phyloP scores from a whole-genome alignment of 306 rosid genomes.

The Dalbergia cochinchinensis region DNA sequence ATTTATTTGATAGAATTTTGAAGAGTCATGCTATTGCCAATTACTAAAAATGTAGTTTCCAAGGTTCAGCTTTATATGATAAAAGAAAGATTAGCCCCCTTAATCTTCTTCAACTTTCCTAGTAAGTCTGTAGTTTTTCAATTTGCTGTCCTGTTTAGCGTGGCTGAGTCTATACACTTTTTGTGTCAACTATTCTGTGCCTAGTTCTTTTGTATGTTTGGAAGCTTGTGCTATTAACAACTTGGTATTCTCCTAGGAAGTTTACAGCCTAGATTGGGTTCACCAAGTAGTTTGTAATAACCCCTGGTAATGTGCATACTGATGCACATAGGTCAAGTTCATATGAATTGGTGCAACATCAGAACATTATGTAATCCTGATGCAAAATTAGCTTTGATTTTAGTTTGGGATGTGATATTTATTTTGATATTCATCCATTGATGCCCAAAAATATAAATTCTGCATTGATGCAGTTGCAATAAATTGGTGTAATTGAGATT shows the following conservation, averaged over 20 bases:
- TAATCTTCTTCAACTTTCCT: constrained; percentile 11
- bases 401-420: neutral
- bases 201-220: neutral
- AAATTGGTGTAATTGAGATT: constrained; percentile 26
- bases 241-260: neutral
- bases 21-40: neutral
- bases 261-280: neutral
- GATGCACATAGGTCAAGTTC: neutral
- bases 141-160: neutral
- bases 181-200: neutral
- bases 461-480: constrained; percentile 12
- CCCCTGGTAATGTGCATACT: neutral
- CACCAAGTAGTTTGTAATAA: neutral
- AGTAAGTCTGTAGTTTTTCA: neutral
- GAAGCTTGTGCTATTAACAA: neutral
- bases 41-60: neutral
- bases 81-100: neutral
- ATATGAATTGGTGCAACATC: neutral
- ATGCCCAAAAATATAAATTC: constrained; percentile 34
- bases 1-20: neutral
- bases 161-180: neutral
- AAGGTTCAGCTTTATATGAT: neutral
- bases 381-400: neutral
- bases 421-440: neutral
- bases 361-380: neutral